Evolutionary conservation across 2,329 filamentous ascomycete species (phyloP), one percentile per base, ranked within the genome.

Genomic region (Fonsecaea monophora): DNA sequence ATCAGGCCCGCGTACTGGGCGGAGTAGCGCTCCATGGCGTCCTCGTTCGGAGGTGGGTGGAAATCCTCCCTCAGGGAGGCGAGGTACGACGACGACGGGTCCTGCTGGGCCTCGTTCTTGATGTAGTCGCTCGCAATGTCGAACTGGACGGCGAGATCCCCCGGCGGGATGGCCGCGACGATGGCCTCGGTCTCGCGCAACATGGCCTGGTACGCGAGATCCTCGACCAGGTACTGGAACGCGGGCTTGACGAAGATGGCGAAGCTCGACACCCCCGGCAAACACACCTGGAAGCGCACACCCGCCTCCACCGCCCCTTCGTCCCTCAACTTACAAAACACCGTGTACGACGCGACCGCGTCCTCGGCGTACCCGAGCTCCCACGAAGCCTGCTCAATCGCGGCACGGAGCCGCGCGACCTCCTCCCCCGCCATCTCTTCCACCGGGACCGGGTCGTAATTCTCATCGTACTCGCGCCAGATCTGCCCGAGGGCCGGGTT

Each of bases 261-360:
- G 6, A 62, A 21, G 18, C 60, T 62, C 45, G 60, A 62, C 42
- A 62, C 25, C 13, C 60, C 60, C 18, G 77, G 77, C 7, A 79
- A 67, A 6, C 64, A 77, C 62, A 79, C 75, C 62, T 78, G 77
- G 53, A 79, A 78, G 3, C 72, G 71, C 0, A 77, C 68, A 1
- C 68, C 68, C 1, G 50, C 21, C 1, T 67, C 59, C 21, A 79
- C 77, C 12, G 70, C 32, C 1, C 72, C 72, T 13, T 71, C 21
- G 0, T 70, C 59, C 10, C 73, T 66, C 1, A 76, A 63, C 4
- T 68, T 57, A 9, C 68, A 65, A 62, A 78, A 78, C 3, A 48
- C 64, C 3, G 53, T 37, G 35, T 77, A 78, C 0, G 74, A 79
- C 1, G 61, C 60, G 2, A 72, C 53, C 13, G 76, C 77, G 34